A percentile compares a stretch with the other conserved stretches of the same genome.
These are phyloP conservation scores for Ustilago hordei DNA, from an alignment of 1,284 basidiomycete genomes.

Conservation along the genomic window DNA sequence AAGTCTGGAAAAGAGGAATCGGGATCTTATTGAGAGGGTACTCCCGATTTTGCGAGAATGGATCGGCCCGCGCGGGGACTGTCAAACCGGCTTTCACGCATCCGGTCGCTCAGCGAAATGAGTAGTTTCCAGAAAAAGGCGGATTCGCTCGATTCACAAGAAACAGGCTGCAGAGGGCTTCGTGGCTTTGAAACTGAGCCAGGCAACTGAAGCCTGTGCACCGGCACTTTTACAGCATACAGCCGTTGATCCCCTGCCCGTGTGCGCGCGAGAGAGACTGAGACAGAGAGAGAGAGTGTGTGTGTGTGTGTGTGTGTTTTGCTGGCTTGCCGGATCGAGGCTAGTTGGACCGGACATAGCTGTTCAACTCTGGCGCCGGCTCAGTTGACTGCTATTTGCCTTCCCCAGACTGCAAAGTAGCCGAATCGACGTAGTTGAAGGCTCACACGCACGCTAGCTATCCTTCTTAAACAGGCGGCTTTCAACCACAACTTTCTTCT, in stretches of 20 bases:
- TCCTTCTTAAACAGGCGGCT: constrained; percentile 3
- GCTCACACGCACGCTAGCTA: not conserved
- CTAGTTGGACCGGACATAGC: not conserved
- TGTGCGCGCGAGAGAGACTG: no score
- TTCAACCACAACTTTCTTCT: not conserved
- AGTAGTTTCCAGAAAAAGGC: constrained; percentile 2
- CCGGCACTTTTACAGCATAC: constrained; percentile 2
- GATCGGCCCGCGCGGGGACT: constrained; percentile 2
- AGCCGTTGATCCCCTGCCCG: not conserved
- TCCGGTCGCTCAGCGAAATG: not conserved
- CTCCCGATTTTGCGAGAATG: not conserved
- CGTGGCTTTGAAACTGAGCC: constrained; percentile 7
- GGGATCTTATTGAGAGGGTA: not conserved
- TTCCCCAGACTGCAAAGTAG: not conserved
- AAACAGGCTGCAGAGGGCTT: not conserved
- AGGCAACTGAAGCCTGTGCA: not conserved
- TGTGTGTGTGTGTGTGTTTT: not conserved
- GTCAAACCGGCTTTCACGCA: constrained; percentile 8
- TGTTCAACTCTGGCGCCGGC: not conserved
- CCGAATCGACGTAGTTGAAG: not conserved
- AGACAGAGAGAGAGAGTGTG: no score
- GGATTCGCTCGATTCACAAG: not conserved
- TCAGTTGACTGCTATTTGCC: not conserved
- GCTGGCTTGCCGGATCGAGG: constrained; percentile 8
- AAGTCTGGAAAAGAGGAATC: not conserved